These are phyloP conservation scores for Rhododendron simsii DNA, from an alignment of 148 eudicot genomes.

Conservation along the genomic window DNA sequence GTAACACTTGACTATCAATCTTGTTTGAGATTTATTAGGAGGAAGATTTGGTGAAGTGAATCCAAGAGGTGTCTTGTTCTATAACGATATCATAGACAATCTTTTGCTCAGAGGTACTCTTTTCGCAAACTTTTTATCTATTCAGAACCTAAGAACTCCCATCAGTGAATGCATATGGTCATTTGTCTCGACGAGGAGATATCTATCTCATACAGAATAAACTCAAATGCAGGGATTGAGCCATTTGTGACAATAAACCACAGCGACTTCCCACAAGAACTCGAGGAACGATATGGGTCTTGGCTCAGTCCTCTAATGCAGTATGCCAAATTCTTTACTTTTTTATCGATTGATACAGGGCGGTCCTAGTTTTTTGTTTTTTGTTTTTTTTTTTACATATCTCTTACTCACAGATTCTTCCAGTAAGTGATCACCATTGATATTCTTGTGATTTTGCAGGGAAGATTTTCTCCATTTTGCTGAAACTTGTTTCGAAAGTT, in stretches of 20 bases:
- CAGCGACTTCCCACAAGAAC: slow-evolving; percentile 62
- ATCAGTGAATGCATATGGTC: neutral
- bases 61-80: slow-evolving; percentile 50
- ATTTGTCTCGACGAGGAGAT: neutral
- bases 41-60: slow-evolving; percentile 64
- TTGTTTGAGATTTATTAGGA: slow-evolving; percentile 27
- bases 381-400: neutral
- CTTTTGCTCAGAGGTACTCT: slow-evolving; percentile 54
- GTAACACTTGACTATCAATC: neutral
- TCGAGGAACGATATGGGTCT: slow-evolving; percentile 57
- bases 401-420: neutral
- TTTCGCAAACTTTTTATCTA: too few species aligned
- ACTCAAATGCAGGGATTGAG: slow-evolving; percentile 47
- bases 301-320: slow-evolving; percentile 84
- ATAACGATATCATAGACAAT: slow-evolving; percentile 55
- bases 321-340: slow-evolving; percentile 26
- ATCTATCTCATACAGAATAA: neutral
- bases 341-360: neutral
- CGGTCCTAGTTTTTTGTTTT: neutral
- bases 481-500: slow-evolving; percentile 57
- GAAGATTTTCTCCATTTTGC: slow-evolving; percentile 65
- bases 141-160: neutral
- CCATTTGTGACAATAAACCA: slow-evolving; percentile 87
- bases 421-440: neutral
- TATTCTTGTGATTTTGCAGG: slow-evolving; percentile 23